Evolutionary conservation across 306 rosid species (phyloP), one percentile per base, ranked within the genome.

Genomic region (Cyamopsis tetragonoloba): DNA sequence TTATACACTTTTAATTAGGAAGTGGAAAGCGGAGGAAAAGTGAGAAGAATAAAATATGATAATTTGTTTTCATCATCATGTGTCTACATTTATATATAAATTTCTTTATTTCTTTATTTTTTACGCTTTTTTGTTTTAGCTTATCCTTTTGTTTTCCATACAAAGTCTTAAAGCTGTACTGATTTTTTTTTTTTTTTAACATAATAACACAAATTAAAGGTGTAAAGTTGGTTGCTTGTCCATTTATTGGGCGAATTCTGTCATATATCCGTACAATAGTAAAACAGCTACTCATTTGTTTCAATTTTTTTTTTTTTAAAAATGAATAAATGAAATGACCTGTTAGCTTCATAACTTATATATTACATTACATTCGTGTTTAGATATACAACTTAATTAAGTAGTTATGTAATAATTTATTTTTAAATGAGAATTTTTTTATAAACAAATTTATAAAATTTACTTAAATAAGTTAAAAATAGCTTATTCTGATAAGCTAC

Each of bases 1-100:
- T 62, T 24, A 23, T 42, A 23, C 6, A 42, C 27, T 27, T 58
- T 44, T 27, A 44, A 63, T 43, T 27, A 15, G 43, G 4, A 62
- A 63, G 44, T 43, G 28, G 5, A 63, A 63, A 63, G 19, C 4
- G 11, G 5, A 14, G 42, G 6, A 63, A 63, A 63, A 44, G 56
- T 63, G 18, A 43, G 42, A 63, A 63, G 56, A 63, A 63, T 63
- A 27, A 42, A 44, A 27, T 44, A 42, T 44, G 27, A 28, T 44
- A 63, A 43, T 42, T 15, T 63, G 19, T 10, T 44, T 43, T 63
- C 28, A 24, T 62, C 55, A 9, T n/a, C n/a, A n/a, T n/a, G 0
- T 27, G 42, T 10, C 26, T 15, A 24, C 30, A 10, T 63, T 63
- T 28, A 28, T 44, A 28, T 54, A 44, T 28, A 28, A 43, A 42